Evolutionary conservation across 441 rosid genomes (phyloP), one percentile per base, ranked within the genome.

Genomic region (Flueggea neowawraea): DNA sequence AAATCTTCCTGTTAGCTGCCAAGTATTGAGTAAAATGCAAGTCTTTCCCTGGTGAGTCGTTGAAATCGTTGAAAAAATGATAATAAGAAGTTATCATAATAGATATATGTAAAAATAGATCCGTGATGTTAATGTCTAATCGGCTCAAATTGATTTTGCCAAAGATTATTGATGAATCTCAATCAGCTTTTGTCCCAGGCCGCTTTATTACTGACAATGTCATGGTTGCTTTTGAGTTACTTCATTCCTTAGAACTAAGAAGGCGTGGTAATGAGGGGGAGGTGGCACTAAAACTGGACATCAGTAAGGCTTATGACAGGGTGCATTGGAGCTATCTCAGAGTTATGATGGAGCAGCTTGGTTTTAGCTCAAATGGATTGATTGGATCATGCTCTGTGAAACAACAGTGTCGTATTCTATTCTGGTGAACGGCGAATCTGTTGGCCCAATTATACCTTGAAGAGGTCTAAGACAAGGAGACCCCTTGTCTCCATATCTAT

Each of bases 261-360:
- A 0, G 0, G 31, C 17, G 31, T 10, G 64, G 12, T 6, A 47
- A 48, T 6, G 6, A 22, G 1, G 3, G 52, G 7, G 13, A 1
- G 8, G 32, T 22, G 39, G 63, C 63, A 3, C n/a, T 17, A 49
- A 60, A 60, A 36, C 10, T 56, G 16, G 44, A 56, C 32, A 56
- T 56, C 3, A 13, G 15, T 1, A 56, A 56, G 8, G 64, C 64
- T 3, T 60, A 47, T 48, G 64, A 60, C 15, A 15, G 44, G 9
- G 16, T 47, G 5, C 16, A 28, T 2, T 60, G 55, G 64, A 31
- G n/a, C 1, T 49, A 10, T 31, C 1, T 58, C 6, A 13, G 43
- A 13, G 32, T 4, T 6, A 13, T 58, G 12, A 1, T 45, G 31
- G 16, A 5, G 11, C 6, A 47, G n/a, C 15, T 49, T 12, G 45